Percentiles rank a stretch among this genome's conserved stretches.
These are phyloP conservation scores for Gyrodon lividus DNA, from an alignment of 768 basidiomycete species.

Conservation along the genomic window DNA sequence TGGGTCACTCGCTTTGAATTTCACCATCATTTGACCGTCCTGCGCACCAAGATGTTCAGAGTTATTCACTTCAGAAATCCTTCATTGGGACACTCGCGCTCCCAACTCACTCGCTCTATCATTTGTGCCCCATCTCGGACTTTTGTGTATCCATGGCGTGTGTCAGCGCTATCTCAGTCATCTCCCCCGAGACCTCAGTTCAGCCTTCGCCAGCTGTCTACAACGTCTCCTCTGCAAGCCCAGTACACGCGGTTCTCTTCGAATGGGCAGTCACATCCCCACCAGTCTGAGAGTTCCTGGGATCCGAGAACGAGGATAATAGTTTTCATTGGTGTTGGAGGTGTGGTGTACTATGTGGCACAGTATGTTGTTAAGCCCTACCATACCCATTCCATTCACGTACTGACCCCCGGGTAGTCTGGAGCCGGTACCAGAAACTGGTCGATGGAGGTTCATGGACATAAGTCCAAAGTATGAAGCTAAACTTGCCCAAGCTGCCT, in stretches of 20 bases:
- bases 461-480: constrained; percentile 58
- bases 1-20: too few species aligned
- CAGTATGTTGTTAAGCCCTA: constrained; percentile 20
- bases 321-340: constrained; percentile 18
- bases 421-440: constrained; percentile 84
- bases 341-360: constrained; percentile 27
- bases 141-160: neutral
- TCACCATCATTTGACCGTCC: constrained; percentile 7
- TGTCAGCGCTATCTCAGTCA: neutral
- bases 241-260: constrained; percentile 32
- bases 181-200: neutral
- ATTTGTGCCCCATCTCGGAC: neutral
- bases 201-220: constrained; percentile 18
- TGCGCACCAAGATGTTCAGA: constrained; percentile 13
- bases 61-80: neutral
- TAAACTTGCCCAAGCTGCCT: constrained; percentile 43
- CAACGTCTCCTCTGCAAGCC: constrained; percentile 15
- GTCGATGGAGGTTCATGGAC: constrained; percentile 88
- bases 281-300: constrained; percentile 2
- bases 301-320: constrained; percentile 16
- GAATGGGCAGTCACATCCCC: constrained; percentile 1
- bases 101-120: neutral
- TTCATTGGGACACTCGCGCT: constrained; percentile 4
- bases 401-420: constrained; percentile 45
- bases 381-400: neutral